These are phyloP conservation scores for Eustoma russellianum DNA, from an alignment of 257 asterid species.

Conservation along the genomic window DNA sequence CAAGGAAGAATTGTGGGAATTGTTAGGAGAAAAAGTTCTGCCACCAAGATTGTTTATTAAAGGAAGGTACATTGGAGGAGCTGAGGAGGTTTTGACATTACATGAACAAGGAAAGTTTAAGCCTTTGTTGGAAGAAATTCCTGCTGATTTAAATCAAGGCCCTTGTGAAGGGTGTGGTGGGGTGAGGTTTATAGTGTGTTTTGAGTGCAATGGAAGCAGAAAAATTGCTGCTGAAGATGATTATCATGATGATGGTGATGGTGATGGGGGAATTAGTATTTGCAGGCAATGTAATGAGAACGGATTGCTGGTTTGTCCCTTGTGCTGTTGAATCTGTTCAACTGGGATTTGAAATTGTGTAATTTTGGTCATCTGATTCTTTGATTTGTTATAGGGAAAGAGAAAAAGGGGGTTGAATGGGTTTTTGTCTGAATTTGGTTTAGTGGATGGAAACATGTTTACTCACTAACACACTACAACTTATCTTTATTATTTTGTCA, in stretches of 20 bases:
- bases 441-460: no score
- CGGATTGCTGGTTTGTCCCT: slow-evolving; percentile 55
- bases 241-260: slow-evolving; percentile 18
- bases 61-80: slow-evolving; percentile 95
- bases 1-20: slow-evolving; percentile 67
- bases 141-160: slow-evolving; percentile 29
- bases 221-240: slow-evolving; percentile 39
- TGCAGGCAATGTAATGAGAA: slow-evolving; percentile 47
- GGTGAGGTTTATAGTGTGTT: slow-evolving; percentile 66
- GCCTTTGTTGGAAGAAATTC: slow-evolving; percentile 70
- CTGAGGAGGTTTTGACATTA: slow-evolving; percentile 62
- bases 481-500: no score
- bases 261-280: slow-evolving; percentile 26
- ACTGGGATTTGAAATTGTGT: background rate
- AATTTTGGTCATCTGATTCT: background rate
- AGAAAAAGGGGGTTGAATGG: background rate
- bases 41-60: slow-evolving; percentile 78
- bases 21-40: slow-evolving; percentile 39
- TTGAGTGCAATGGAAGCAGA: slow-evolving; percentile 77
- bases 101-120: slow-evolving; percentile 76
- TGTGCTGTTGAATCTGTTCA: slow-evolving; percentile 43
- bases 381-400: slow-evolving; percentile 6
- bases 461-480: no score
- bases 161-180: slow-evolving; percentile 78
- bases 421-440: no score